phyloP scores from a whole-genome alignment of 2,329 filamentous ascomycete species.

The Aspergillus felis region DNA sequence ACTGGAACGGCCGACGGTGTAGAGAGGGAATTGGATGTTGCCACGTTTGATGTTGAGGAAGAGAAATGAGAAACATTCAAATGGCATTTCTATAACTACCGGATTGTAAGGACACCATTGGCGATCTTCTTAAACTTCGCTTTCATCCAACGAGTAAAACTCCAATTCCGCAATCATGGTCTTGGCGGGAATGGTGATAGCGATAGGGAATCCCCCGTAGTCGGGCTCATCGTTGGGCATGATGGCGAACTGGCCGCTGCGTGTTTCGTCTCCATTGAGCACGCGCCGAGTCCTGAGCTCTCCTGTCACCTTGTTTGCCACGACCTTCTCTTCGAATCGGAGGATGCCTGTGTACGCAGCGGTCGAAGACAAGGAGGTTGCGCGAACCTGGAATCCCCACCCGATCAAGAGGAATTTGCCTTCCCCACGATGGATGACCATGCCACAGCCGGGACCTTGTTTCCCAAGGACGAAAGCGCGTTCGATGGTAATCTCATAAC shows the following conservation, averaged over 20 bases:
- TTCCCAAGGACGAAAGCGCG: constrained; percentile 47
- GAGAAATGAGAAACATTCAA: not conserved
- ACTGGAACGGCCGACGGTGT: constrained; percentile 14
- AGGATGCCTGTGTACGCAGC: constrained; percentile 44
- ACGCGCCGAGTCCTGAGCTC: constrained; percentile 34
- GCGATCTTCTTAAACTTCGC: no score
- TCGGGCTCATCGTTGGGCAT: constrained; percentile 57
- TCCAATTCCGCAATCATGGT: constrained; percentile 40
- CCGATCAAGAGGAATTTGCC: constrained; percentile 44
- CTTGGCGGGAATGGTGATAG: constrained; percentile 49
- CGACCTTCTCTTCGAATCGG: constrained; percentile 40
- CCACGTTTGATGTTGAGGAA: not conserved
- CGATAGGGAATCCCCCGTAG: constrained; percentile 55
- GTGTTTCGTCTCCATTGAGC: constrained; percentile 46
- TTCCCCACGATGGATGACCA: constrained; percentile 40
- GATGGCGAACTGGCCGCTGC: constrained; percentile 47
- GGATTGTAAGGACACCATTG: no score
- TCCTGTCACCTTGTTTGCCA: constrained; percentile 29
- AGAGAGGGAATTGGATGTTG: constrained; percentile 7
- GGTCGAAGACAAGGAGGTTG: constrained; percentile 24
- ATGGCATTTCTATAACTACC: not conserved
- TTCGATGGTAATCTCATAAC: constrained; percentile 36
- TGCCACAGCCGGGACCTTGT: constrained; percentile 39
- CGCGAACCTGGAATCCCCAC: constrained; percentile 42
- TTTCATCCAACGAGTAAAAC: constrained; percentile 1